These are phyloP conservation scores for Pontederia paniculata DNA, from an alignment of 176 grass and related monocot species.

Conservation along the genomic window DNA sequence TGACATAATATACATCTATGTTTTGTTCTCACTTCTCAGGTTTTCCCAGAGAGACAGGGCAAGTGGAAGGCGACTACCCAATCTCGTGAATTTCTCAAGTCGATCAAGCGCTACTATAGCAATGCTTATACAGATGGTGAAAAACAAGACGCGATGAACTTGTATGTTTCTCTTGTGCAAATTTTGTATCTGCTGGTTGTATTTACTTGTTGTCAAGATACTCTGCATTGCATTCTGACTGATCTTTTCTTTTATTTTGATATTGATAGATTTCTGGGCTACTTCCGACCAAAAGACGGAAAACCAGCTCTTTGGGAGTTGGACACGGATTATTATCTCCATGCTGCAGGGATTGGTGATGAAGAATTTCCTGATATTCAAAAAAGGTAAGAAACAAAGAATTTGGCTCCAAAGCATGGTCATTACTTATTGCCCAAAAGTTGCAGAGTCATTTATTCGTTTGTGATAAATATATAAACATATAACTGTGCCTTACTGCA, in stretches of 20 bases:
- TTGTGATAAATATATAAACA: neutral
- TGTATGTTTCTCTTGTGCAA: constrained; percentile 40
- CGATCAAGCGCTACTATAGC: constrained; percentile 92
- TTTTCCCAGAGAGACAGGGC: constrained; percentile 93
- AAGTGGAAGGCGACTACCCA: constrained; percentile 98
- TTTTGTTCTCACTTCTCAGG: constrained; percentile 52
- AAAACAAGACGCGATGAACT: constrained; percentile 98
- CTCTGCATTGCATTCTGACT: constrained; percentile 4
- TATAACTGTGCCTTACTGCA: neutral
- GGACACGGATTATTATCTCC: constrained; percentile 98
- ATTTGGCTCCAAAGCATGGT: neutral
- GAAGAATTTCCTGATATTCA: constrained; percentile 34
- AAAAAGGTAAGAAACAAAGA: constrained; percentile 30
- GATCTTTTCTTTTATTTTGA: constrained; percentile 18
- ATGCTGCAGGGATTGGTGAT: constrained; percentile 65
- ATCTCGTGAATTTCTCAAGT: constrained; percentile 88
- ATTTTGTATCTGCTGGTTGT: neutral
- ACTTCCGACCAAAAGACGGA: constrained; percentile 91
- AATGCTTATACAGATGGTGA: constrained; percentile 96
- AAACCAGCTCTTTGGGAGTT: constrained; percentile 96
- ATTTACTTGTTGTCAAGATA: constrained; percentile 6
- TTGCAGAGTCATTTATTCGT: neutral
- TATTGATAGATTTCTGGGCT: constrained; percentile 80
- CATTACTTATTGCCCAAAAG: neutral
- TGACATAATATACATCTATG: constrained; percentile 3